Base-by-base conservation (phyloP, 1,284 basidiomycete species). In the Hypsizygus ulmarius region DNA sequence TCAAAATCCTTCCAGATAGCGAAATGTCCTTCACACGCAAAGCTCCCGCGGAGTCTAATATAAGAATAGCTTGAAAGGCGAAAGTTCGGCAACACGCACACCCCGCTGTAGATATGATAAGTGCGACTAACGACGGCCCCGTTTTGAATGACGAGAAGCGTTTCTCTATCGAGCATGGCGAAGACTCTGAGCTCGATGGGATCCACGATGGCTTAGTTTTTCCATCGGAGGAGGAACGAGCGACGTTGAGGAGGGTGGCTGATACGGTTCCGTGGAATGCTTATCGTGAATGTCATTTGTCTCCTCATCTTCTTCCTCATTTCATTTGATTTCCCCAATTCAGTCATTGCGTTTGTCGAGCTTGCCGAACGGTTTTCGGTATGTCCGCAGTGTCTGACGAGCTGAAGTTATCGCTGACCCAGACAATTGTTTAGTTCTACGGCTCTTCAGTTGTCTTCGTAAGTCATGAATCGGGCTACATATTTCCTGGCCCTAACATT, bases 321-420 rank as follows among this genome's bases (percentile, higher is more conserved):
- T 55, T 36, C 59, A 59, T 35, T n/a, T 38, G 11, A 47, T 7
- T 55, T 43, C 5, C 11, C n/a, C 14, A 28, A 27, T 15, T 5
- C 46, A 87, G 83, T 87, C 48, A 86, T 90, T 39, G 86, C 84
- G 3, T 49, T 81, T 28, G 73, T 88, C 30, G 87, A 90, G 64
- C 61, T 86, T 36, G 84, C 84, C 3, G 88, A 90, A 61, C 80
- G 87, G 15, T 90, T 91, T 65, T 90, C 87, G 9, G 79, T 80
- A 54, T 43, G 75, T 64, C 11, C 9, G 16, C 30, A 1, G 29
- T 42, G 0, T 21, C 32, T 21, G 21, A 29, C 15, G 11, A 16
- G 27, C 15, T 32, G 5, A 12, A 30, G 10, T 33, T 8, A 25
- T 12, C 28, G 16, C 27, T 45, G 32, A 45, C 33, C 30, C 18